phyloP scores from a whole-genome alignment of 202 grass and related monocot genomes.

The Eragrostis tef region DNA sequence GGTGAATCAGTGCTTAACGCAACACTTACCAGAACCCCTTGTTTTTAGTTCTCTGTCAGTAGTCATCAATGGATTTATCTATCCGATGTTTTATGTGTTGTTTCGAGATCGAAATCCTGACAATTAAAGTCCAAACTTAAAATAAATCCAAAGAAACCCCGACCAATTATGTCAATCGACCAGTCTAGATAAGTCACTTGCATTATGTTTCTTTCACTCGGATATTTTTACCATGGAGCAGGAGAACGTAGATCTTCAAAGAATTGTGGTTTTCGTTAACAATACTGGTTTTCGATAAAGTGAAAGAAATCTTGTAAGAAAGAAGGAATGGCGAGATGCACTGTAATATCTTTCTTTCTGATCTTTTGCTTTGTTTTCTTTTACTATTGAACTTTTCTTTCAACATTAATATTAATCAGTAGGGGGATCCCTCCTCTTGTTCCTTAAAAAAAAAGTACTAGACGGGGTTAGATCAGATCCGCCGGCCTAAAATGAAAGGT shows the following conservation, averaged over 20 bases:
- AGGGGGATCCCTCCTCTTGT: no score
- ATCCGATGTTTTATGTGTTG: background rate
- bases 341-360: no score
- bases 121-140: background rate
- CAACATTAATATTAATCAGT: no score
- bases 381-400: no score
- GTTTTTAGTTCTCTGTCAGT: background rate
- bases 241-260: background rate
- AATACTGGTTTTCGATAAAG: no score
- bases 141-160: background rate
- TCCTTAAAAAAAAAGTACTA: background rate
- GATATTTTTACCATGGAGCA: background rate
- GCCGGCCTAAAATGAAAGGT: background rate
- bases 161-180: background rate
- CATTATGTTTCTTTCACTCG: background rate
- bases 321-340: no score
- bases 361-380: no score
- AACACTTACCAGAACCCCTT: background rate
- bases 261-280: no score
- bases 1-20: slow-evolving; percentile 9
- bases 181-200: background rate
- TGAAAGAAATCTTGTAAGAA: no score
- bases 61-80: background rate
- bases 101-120: background rate
- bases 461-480: background rate